Evolutionary conservation across 768 basidiomycete species (phyloP).

Genomic region (Pleurotus djamor): DNA sequence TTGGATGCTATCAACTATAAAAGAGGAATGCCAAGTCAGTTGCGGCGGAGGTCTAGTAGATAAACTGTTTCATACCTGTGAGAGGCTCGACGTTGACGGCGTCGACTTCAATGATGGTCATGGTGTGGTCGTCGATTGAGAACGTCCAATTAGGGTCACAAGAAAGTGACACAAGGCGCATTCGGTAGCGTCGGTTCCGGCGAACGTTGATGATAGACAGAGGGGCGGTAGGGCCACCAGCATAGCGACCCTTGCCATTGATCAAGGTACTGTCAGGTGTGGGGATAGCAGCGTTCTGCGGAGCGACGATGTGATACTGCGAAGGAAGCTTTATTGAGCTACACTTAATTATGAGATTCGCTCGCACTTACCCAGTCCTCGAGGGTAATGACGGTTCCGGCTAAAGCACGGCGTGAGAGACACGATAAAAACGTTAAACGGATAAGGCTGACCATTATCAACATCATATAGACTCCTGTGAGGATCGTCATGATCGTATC

Average conservation of each 20-base stretch:
- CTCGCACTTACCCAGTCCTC: slow-evolving; percentile 27
- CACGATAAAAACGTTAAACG: neutral
- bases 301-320: slow-evolving; percentile 6
- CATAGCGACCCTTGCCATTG: slow-evolving; percentile 41
- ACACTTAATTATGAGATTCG: neutral
- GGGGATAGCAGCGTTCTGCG: neutral
- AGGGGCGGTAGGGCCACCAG: slow-evolving; percentile 25
- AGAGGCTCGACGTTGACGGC: slow-evolving; percentile 29
- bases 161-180: slow-evolving; percentile 27
- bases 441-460: slow-evolving; percentile 3
- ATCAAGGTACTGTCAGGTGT: slow-evolving; percentile 33
- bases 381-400: slow-evolving; percentile 40
- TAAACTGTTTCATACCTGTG: neutral
- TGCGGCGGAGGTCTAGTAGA: too few species aligned
- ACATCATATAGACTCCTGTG: slow-evolving; percentile 24
- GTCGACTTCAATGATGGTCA: slow-evolving; percentile 41
- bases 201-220: slow-evolving; percentile 36
- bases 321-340: neutral
- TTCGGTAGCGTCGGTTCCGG: slow-evolving; percentile 33
- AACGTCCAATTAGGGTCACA: slow-evolving; percentile 27
- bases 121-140: slow-evolving; percentile 25
- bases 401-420: slow-evolving; percentile 13
- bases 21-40: neutral
- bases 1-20: slow-evolving; percentile 32
- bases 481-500: slow-evolving; percentile 31